Percentiles rank a stretch among this genome's conserved stretches.
phyloP scores from a whole-genome alignment of 108 stramenopile genomes.

The Schizochytrium sp. region DNA sequence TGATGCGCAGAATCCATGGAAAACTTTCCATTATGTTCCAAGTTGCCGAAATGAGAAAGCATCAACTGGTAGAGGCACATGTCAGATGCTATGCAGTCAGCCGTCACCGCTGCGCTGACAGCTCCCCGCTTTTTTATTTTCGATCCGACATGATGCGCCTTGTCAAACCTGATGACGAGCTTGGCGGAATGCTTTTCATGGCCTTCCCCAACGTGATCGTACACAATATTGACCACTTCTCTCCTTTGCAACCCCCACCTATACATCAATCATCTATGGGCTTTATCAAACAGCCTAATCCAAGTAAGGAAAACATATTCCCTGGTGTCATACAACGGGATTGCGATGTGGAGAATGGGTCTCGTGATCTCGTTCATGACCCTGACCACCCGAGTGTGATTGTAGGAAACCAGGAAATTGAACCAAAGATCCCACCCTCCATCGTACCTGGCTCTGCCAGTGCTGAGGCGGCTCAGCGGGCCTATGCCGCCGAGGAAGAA shows the following conservation, averaged over 20 bases:
- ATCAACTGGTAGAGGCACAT: constrained; percentile 89
- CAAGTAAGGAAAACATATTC: background rate
- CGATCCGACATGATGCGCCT: constrained; percentile 82
- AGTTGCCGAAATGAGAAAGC: constrained; percentile 88
- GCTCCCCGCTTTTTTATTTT: constrained; percentile 76
- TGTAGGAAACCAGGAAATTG: background rate
- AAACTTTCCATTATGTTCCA: constrained; percentile 91
- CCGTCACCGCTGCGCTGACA: constrained; percentile 77
- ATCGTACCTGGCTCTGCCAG: background rate
- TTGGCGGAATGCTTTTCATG: constrained; percentile 86
- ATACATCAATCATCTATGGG: background rate
- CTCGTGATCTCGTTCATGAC: constrained; percentile 9
- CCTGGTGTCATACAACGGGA: constrained; percentile 63
- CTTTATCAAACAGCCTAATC: constrained; percentile 58
- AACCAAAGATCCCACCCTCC: background rate
- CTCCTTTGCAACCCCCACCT: constrained; percentile 81
- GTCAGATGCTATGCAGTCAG: constrained; percentile 89
- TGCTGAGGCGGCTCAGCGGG: background rate
- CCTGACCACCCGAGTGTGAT: background rate
- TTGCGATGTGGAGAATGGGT: constrained; percentile 63
- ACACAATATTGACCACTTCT: constrained; percentile 86
- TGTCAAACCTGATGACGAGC: constrained; percentile 78
- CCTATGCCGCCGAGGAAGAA: constrained; percentile 38
- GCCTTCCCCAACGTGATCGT: constrained; percentile 92
- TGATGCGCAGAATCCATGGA: constrained; percentile 84